Base-by-base conservation (phyloP, 2,329 filamentous ascomycete genomes). In the Graphilbum fragrans region DNA sequence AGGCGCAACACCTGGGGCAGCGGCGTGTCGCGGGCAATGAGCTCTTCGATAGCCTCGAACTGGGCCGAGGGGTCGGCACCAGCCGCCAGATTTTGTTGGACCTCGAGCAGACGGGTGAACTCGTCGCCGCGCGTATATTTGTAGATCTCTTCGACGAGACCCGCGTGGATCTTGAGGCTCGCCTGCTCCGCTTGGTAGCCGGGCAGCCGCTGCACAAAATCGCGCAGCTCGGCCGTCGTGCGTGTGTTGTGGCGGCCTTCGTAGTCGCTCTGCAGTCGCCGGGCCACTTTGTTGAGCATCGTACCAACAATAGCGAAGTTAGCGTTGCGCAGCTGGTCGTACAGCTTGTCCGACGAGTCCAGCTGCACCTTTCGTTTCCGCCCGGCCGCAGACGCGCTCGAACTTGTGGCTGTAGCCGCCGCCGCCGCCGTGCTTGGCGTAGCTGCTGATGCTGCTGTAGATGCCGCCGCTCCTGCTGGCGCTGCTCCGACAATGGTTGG, bases 271-370 rank as follows among this genome's bases (percentile, higher is more conserved):
- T 85, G 84, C 20, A 98, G 67, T 12, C 90, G 80, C 23, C 87
- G 79, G 5, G 92, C 93, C 12, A 93, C 84, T 57, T 88, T 90
- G 60, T 95, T 94, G 46, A 98, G 69, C 9, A 93, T 66, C 40
- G 78, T 80, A 14, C 92, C 92, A 32, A 98, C 87, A 41, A 94
- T 87, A 29, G 88, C 90, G 58, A 96, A 98, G 57, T 98, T 98
- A 33, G 85, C 80, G 57, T 96, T 86, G 42, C 90, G 80, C 4
- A 98, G 69, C 50, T 93, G 83, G 37, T 80, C 79, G 56, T 90
- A 98, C 11, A 98, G 70, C 49, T 85, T 83, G 57, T 98, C 93
- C 14, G 82, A 86, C 3, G 84, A 84, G 57, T 96, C 90, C 2
- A 98, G 73, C 53, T 84, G 75, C 36, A 98, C 81, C 53, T 93